These are phyloP conservation scores for Ogataea parapolymorpha DNA, from an alignment of 805 yeast genomes.

Conservation along the genomic window DNA sequence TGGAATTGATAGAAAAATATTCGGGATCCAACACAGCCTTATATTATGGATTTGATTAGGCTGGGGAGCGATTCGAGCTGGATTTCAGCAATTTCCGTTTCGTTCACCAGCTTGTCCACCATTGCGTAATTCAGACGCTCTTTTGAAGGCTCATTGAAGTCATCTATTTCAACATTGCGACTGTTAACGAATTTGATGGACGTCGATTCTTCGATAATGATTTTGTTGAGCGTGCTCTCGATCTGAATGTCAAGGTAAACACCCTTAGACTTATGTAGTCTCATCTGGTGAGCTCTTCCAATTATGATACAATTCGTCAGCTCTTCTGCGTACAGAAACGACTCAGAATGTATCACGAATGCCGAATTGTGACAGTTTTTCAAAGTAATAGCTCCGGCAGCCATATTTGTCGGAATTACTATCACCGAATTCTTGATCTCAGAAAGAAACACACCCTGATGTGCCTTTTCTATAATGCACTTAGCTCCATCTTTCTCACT, in stretches of 20 bases:
- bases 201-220: conserved; percentile 27
- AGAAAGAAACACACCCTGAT: conserved; percentile 11
- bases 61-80: not conserved
- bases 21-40: conserved; percentile 10
- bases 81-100: not conserved
- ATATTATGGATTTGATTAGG: not conserved
- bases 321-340: conserved; percentile 21
- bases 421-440: conserved; percentile 12
- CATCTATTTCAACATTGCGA: conserved; percentile 23
- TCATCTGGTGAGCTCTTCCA: conserved; percentile 26
- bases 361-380: conserved; percentile 15
- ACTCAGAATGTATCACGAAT: conserved; percentile 16
- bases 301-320: conserved; percentile 13
- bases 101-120: too few species aligned
- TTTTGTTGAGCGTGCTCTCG: conserved; percentile 14
- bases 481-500: not conserved
- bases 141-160: conserved; percentile 27
- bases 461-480: not conserved
- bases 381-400: conserved; percentile 21
- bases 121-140: conserved; percentile 19
- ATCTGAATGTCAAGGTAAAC: conserved; percentile 15
- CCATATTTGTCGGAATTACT: conserved; percentile 7
- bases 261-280: conserved; percentile 22
- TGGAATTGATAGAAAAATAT: not conserved
- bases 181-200: conserved; percentile 13